phyloP scores from a whole-genome alignment of 2,329 filamentous ascomycete species.

The Hypoxylon sp. region DNA sequence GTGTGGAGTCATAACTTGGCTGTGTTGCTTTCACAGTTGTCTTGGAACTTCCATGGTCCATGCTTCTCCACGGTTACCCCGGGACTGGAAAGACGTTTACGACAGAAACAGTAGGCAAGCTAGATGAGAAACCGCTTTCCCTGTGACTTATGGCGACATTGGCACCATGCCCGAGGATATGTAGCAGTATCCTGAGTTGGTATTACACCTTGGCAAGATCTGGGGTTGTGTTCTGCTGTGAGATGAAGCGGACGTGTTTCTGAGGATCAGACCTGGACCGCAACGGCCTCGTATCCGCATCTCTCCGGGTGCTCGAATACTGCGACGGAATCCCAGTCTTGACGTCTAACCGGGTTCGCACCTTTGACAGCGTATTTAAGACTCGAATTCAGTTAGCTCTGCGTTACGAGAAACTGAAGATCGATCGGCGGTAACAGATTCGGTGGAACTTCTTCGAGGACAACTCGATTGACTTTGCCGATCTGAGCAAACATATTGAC shows the following conservation, averaged over 20 bases:
- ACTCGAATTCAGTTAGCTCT: conserved; percentile 45
- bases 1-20: background rate
- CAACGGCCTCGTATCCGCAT: conserved; percentile 50
- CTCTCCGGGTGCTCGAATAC: conserved; percentile 59
- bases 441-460: conserved; percentile 44
- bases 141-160: conserved; percentile 49
- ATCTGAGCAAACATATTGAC: conserved; percentile 38
- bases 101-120: conserved; percentile 46
- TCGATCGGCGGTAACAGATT: conserved; percentile 31
- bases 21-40: background rate
- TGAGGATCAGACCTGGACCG: conserved; percentile 43
- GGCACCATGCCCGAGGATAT: conserved; percentile 43
- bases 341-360: conserved; percentile 56
- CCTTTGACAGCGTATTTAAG: conserved; percentile 48
- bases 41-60: background rate
- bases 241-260: conserved; percentile 47
- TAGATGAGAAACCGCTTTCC: conserved; percentile 44
- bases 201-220: conserved; percentile 43
- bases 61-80: conserved; percentile 44
- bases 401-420: conserved; percentile 40
- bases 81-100: conserved; percentile 48
- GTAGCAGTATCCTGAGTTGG: conserved; percentile 45
- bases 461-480: conserved; percentile 31
- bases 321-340: conserved; percentile 61
- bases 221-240: conserved; percentile 48